A percentile compares a stretch with the other conserved stretches of the same genome.
These are phyloP conservation scores for Candida xiaguanensis DNA, from an alignment of 805 yeast species.

Conservation along the genomic window DNA sequence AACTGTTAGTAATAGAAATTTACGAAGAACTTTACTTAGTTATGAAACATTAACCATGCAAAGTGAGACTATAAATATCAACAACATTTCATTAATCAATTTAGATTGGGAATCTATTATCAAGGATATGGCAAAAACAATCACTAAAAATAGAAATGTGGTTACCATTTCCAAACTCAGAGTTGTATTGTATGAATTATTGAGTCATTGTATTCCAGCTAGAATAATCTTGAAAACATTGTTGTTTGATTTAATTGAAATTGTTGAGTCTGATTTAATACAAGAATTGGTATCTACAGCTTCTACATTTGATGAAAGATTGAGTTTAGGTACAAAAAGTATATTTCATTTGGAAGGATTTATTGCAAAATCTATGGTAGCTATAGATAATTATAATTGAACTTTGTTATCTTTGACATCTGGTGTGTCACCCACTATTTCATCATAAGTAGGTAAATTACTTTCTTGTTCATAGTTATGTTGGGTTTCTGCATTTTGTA, in stretches of 20 bases:
- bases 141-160: conserved; percentile 62
- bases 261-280: conserved; percentile 20
- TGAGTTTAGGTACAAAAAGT: conserved; percentile 80
- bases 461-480: background rate
- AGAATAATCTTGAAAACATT: conserved; percentile 64
- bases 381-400: conserved; percentile 45
- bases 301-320: conserved; percentile 76
- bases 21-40: conserved; percentile 73
- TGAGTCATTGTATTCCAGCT: conserved; percentile 94
- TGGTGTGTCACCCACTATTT: conserved; percentile 14
- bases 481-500: conserved; percentile 5
- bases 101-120: conserved; percentile 93
- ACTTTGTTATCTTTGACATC: conserved; percentile 27
- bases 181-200: conserved; percentile 71
- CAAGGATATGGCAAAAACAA: conserved; percentile 54
- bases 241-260: conserved; percentile 42
- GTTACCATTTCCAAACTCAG: conserved; percentile 57
- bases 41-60: conserved; percentile 81
- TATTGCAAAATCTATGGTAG: conserved; percentile 82
- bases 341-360: conserved; percentile 96
- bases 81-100: conserved; percentile 45
- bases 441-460: conserved; percentile 15
- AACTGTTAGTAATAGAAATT: conserved; percentile 57
- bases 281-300: conserved; percentile 54
- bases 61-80: conserved; percentile 46